Conservation (phyloP, 2,329 filamentous ascomycete species). For the Stachybotrys chartarum region DNA sequence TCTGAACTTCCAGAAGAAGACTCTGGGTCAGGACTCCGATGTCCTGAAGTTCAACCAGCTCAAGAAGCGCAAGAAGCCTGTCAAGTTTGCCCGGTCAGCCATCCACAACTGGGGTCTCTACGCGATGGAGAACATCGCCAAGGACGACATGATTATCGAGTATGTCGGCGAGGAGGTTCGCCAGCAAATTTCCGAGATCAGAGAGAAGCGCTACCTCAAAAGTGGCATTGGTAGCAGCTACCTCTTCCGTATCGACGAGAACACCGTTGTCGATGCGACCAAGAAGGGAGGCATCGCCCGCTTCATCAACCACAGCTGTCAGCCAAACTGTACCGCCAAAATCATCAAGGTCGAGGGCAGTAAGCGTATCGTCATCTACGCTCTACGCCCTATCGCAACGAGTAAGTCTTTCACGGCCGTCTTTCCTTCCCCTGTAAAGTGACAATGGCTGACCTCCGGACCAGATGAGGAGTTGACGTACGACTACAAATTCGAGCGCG, state of each 20-base stretch:
- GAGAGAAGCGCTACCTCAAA: slow-evolving; percentile 86
- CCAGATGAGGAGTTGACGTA: slow-evolving; percentile 97
- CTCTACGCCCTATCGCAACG: slow-evolving; percentile 85
- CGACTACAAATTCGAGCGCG: slow-evolving; percentile 99
- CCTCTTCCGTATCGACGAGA: slow-evolving; percentile 95
- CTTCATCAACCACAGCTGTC: slow-evolving; percentile 98
- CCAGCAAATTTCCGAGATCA: slow-evolving; percentile 94
- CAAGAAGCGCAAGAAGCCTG: slow-evolving; percentile 98
- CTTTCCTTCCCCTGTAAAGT: slow-evolving; percentile 1
- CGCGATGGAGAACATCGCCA: slow-evolving; percentile 92
- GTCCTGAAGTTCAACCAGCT: slow-evolving; percentile 97
- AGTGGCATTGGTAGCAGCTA: slow-evolving; percentile 97
- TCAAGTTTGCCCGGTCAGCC: slow-evolving; percentile 93
- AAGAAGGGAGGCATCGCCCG: slow-evolving; percentile 97
- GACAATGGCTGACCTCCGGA: slow-evolving; percentile 17
- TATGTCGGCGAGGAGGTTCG: slow-evolving; percentile 97
- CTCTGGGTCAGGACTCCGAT: slow-evolving; percentile 74
- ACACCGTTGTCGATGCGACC: slow-evolving; percentile 94
- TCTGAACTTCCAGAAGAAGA: slow-evolving; percentile 90
- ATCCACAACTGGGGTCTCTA: slow-evolving; percentile 99
- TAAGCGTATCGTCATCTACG: slow-evolving; percentile 98
- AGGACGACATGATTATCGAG: slow-evolving; percentile 99
- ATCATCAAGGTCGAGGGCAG: slow-evolving; percentile 98
- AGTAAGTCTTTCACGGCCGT: slow-evolving; percentile 53
- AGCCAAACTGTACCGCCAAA: slow-evolving; percentile 97